Evolutionary conservation across 768 basidiomycete genomes (phyloP), one percentile per base, ranked within the genome.

Genomic region (Xerocomellus chrysenteron): DNA sequence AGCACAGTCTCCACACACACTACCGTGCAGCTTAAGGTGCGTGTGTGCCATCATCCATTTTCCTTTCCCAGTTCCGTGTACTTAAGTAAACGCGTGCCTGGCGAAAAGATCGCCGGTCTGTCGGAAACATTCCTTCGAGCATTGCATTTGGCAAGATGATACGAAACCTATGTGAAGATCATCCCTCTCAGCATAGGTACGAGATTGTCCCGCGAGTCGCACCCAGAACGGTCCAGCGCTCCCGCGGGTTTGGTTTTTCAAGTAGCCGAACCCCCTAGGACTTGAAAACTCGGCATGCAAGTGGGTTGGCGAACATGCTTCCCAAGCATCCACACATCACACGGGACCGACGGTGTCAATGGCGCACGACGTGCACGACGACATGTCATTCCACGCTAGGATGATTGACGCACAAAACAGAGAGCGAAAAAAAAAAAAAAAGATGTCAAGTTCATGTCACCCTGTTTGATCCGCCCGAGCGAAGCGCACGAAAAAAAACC

Each of bases 61-160:
- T 32, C n/a, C 9, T 36, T 63, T 62, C 47, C 43, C 24, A 24
- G 10, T 43, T 40, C 3, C 26, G n/a, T 35, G 21, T 21, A 21
- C 21, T 21, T 21, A 2, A 21, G 24, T 47, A 19, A 16, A 17
- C n/a, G 40, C n/a, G 45, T 44, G 14, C 55, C 39, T 21, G 11
- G 35, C 21, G 32, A 17, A 30, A 41, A 39, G n/a, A 39, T 53
- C 54, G 55, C 64, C 64, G 54, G 1, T 1, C 19, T 55, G 26
- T 54, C 63, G 63, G 63, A 65, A 54, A 26, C 63, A 58, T 54
- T 37, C 16, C 39, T 46, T 32, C 49, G 52, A n/a, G 43, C 36
- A 6, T 37, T 12, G 26, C n/a, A 36, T 57, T 37, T 17, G 46
- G 49, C 33, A 37, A 11, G 43, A 24, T 12, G 3, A 11, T 14